Base-by-base conservation (phyloP, 2,329 filamentous ascomycete genomes). In the Neurospora sp. region DNA sequence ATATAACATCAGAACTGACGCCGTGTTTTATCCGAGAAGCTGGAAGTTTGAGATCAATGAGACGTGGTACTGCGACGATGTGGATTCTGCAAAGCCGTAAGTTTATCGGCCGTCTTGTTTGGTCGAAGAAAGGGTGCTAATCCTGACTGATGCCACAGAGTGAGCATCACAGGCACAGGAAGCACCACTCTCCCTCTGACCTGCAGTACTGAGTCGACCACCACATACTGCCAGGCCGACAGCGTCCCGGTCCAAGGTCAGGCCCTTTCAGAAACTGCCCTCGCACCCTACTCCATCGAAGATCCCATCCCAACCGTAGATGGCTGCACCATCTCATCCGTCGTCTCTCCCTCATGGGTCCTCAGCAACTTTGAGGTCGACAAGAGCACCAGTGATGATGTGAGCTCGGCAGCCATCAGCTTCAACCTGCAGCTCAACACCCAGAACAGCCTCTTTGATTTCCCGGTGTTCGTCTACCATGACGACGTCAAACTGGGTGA, bases 11-110 rank as follows among this genome's bases (percentile, higher is more conserved):
- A 10, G 28, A 33, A 76, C 74, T 3, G 43, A 71, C 28, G 73
- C 72, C 2, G 58, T 68, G 3, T 76, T 75, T 66, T 71, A 75
- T 38, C 73, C 73, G 33, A 68, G 28, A 1, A 75, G 66, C 2
- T 69, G 33, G 17, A 33, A n/a, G 10, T 73, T 76, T 9, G 68
- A 68, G 2, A 67, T 76, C 19, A 75, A 73, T 58, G 72, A 77
- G 69, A 76, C 75, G 0, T 77, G 75, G 75, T 77, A 69, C 66
- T 77, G 75, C 68, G 74, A 76, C 42, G 74, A 75, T 40, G 68
- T 66, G 11, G 72, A 74, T 43, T 71, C 72, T 2, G 72, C 71
- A 11, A 74, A 71, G 38, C 75, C 75, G 76, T 76, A 66, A 68
- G 75, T 36, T 70, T 17, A n/a, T 33, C 11, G 15, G 2, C 10